Evolutionary conservation across 2,329 filamentous ascomycete genomes (phyloP).

Genomic region (Nigrospora oryzae): DNA sequence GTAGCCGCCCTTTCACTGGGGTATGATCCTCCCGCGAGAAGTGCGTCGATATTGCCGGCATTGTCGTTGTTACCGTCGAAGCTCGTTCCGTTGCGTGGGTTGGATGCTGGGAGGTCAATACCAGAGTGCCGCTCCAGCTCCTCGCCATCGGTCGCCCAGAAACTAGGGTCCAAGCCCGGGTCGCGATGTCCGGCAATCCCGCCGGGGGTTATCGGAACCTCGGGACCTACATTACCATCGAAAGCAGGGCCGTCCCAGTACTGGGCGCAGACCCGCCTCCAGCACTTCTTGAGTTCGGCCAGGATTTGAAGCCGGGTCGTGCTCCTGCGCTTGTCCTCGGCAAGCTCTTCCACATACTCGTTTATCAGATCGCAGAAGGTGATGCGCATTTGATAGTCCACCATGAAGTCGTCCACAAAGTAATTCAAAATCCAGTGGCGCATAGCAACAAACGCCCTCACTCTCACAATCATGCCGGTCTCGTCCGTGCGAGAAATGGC

Average conservation of each 20-base stretch:
- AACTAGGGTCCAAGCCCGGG: constrained; percentile 43
- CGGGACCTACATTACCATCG: constrained; percentile 49
- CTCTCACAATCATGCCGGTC: constrained; percentile 85
- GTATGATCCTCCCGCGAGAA: constrained; percentile 23
- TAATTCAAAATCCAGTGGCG: constrained; percentile 98
- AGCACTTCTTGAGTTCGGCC: constrained; percentile 92
- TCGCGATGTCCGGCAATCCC: constrained; percentile 58
- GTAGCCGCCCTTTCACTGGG: constrained; percentile 33
- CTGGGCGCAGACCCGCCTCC: constrained; percentile 80
- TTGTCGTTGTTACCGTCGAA: constrained; percentile 38
- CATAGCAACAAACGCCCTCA: constrained; percentile 89
- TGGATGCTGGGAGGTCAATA: constrained; percentile 20
- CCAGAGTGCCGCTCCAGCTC: constrained; percentile 36
- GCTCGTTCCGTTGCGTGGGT: constrained; percentile 21
- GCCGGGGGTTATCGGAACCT: constrained; percentile 65
- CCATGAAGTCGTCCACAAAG: constrained; percentile 87
- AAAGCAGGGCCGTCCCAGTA: constrained; percentile 79
- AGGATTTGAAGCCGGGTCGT: constrained; percentile 73
- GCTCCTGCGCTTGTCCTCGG: constrained; percentile 29
- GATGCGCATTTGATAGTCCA: constrained; percentile 63
- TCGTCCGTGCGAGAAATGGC: constrained; percentile 74
- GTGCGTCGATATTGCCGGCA: constrained; percentile 38
- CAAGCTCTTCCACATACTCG: constrained; percentile 48
- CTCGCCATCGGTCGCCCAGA: constrained; percentile 39
- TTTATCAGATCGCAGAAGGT: constrained; percentile 81